Conservation (phyloP, 768 basidiomycete species). For the Psilocybe subaeruginosa region DNA sequence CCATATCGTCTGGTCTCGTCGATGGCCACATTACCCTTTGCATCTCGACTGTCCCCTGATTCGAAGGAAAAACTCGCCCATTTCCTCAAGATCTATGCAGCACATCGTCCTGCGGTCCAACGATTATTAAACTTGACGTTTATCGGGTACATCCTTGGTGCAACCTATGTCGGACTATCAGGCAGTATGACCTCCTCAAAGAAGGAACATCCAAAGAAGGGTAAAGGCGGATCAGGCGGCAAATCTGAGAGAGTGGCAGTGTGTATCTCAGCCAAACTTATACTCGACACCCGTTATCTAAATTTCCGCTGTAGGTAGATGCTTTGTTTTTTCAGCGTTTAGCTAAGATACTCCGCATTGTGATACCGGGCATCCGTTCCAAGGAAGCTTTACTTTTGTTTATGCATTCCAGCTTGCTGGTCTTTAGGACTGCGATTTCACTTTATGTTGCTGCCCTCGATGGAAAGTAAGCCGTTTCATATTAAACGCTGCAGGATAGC, state of each 20-base stretch:
- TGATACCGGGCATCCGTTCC: constrained; percentile 83
- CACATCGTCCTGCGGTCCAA: constrained; percentile 74
- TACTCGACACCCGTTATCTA: neutral
- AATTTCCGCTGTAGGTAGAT: constrained; percentile 64
- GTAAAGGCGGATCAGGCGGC: constrained; percentile 32
- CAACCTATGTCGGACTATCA: constrained; percentile 62
- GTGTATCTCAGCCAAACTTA: constrained; percentile 25
- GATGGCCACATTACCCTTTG: constrained; percentile 36
- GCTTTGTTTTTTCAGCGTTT: constrained; percentile 88
- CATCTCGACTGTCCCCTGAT: constrained; percentile 28
- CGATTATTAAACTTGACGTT: constrained; percentile 70
- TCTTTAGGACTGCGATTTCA: constrained; percentile 89
- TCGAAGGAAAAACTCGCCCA: constrained; percentile 42
- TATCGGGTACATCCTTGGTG: constrained; percentile 67
- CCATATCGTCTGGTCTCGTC: neutral
- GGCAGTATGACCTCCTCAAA: constrained; percentile 33
- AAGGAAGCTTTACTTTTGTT: constrained; percentile 87
- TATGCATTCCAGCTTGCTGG: constrained; percentile 87
- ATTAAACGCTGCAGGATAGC: neutral
- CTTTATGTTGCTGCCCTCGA: constrained; percentile 94
- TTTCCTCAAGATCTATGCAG: constrained; percentile 55
- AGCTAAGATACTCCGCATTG: constrained; percentile 76
- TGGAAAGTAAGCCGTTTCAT: constrained; percentile 64
- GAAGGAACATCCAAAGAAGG: constrained; percentile 32
- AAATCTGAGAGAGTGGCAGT: constrained; percentile 72